Evolutionary conservation across 805 yeast species (phyloP), one percentile per base, ranked within the genome.

Genomic region (Candida corydali): DNA sequence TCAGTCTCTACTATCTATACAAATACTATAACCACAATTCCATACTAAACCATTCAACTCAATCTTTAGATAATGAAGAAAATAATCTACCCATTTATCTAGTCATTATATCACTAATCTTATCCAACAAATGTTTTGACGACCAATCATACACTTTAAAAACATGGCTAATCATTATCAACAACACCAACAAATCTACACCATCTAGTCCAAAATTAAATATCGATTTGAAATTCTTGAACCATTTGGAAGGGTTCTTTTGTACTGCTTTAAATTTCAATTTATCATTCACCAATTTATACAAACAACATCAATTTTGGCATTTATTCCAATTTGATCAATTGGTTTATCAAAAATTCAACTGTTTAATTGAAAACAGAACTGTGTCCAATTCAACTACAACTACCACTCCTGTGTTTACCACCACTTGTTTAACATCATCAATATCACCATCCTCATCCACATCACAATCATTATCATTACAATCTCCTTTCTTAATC

Each of bases 121-220:
- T 61, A 17, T 49, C 64, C 20, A 61, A 73, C 50, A 73, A 73
- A 50, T 54, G 68, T 16, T 60, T 54, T 40, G 75, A 73, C 47
- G 79, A 73, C 44, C 75, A 69, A 35, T 64, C 70, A 28, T 73
- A 70, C 42, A 70, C 77, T 2, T 55, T 70, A 45, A 71, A 71
- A 43, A 73, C 78, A 17, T 70, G 79, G 79, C 54, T 70, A 8
- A 53, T 47, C 40, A 46, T 55, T 9, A 43, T 46, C 15, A 40
- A 41, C 10, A 47, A 40, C 33, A 47, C 49, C 22, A 39, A 38
- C 5, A 26, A 26, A 6, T 10, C 18, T 8, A 24, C 9, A 6
- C n/a, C 26, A 24, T 14, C 16, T 19, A 38, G 43, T 18, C 30
- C 11, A 14, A 27, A 41, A 19, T 27, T 48, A 6, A 42, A 43